These are phyloP conservation scores for Blastocystis sp. DNA, from an alignment of 352 stramenopile species.

Conservation along the genomic window DNA sequence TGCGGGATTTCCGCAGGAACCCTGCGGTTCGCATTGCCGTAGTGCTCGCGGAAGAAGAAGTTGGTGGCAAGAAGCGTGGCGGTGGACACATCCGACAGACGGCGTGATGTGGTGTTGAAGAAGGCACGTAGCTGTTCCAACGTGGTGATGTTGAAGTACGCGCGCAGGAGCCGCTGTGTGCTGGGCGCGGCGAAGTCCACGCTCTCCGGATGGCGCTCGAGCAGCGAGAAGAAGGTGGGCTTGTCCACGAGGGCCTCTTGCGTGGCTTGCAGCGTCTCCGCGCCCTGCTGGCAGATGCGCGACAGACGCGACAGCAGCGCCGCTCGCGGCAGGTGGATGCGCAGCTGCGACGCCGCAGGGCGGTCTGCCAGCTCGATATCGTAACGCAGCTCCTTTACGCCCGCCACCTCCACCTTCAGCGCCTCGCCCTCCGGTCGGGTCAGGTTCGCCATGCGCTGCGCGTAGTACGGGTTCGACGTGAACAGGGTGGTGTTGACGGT, in stretches of 20 bases:
- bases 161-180: background rate
- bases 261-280: background rate
- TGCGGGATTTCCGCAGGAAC: constrained; percentile 91
- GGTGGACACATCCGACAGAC: constrained; percentile 81
- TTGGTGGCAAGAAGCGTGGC: constrained; percentile 87
- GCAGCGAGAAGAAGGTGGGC: background rate
- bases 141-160: background rate
- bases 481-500: constrained; percentile 19
- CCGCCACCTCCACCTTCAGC: background rate
- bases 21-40: constrained; percentile 79
- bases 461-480: constrained; percentile 12
- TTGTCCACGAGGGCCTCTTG: background rate
- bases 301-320: background rate
- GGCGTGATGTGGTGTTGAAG: constrained; percentile 30
- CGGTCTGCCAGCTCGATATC: background rate
- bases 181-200: background rate
- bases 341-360: background rate
- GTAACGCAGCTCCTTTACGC: constrained; percentile 32
- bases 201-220: background rate
- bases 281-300: background rate
- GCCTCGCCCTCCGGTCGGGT: background rate
- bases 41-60: constrained; percentile 83
- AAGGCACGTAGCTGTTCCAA: background rate
- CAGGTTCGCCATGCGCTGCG: constrained; percentile 11
- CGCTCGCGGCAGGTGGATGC: background rate